Evolutionary conservation across 2,329 filamentous ascomycete genomes (phyloP), one percentile per base, ranked within the genome.

Genomic region (Aspergillus vadensis): DNA sequence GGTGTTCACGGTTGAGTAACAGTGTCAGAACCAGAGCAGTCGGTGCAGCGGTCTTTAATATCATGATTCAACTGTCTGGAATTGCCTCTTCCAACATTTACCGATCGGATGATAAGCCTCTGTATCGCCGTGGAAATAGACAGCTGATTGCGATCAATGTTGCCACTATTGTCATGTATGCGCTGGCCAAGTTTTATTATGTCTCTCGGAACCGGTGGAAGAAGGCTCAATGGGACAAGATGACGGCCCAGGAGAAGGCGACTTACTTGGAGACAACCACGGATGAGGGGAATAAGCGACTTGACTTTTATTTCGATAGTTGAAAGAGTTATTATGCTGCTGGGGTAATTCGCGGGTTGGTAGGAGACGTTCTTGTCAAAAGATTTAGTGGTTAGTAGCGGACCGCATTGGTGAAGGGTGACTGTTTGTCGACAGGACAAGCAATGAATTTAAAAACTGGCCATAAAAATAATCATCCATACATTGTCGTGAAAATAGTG

Each of bases 241-340:
- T 85, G 79, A 77, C 73, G 1, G 64, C 75, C 36, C 76, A 81
- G 66, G 76, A 85, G 70, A 77, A 80, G 69, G 75, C 78, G 27
- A 69, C 79, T 1, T 86, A 86, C 60, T 60, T 82, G 2, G 66
- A 77, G 36, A 82, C 79, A 27, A 83, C 82, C 0, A 80, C 72
- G 4, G 83, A 86, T 60, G 76, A 85, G 67, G 84, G 84, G 0
- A 79, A 80, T 60, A 82, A 85, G 72, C 77, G 83, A 51, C 69
- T 85, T 57, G 83, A 86, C 64, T 86, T 86, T 67, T 70, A 81
- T 17, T 86, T 86, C 62, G 79, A 71, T 10, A 81, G 82, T 64
- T 83, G 75, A 39, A 59, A 36, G 12, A 12, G 27, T 12, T 30
- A 10, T 30, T 9, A 30, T 36, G 32, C 32, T 15, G 32, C 32